Evolutionary conservation across 306 rosid species (phyloP), one percentile per base, ranked within the genome.

Genomic region (Rubus idaeus): DNA sequence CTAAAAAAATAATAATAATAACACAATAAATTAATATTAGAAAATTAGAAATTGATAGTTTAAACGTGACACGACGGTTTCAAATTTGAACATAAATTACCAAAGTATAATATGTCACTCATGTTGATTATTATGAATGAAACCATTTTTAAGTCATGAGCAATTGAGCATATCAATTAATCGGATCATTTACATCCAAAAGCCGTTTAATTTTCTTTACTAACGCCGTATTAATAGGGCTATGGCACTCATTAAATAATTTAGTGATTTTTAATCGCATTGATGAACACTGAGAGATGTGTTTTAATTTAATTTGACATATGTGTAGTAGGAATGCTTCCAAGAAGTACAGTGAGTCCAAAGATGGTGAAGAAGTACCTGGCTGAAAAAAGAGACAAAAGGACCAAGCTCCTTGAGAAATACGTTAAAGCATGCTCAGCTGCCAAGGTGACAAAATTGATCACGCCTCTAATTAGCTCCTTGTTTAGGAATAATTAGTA

Each of bases 291-390:
- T 17, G 10, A 16, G 44, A 11, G 13, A 16, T 72, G 50, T 10
- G 44, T 13, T 39, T 30, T 57, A 4, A 55, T 77, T 41, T 63
- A 55, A 18, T 75, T 56, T 46, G 30, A 65, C 13, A 57, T 57
- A 3, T 64, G 1, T 66, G 46, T 64, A 83, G 96, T 88, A 83
- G 92, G 96, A 83, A 77, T 79, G 93, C 67, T 90, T 56, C 96
- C 96, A 66, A 87, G 74, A 82, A 78, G 44, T n/a, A 87, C 79
- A 80, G 96, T 89, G 70, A 82, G 80, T 82, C 68, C 83, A 68
- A 88, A 73, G 78, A 82, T 78, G 68, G 80, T 89, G 42, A 83
- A 83, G 70, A 83, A 66, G 50, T 87, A 77, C 60, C 46, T 81
- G 86, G 85, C 80, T 45, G 82, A 80, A 77, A 89, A 89, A 84